phyloP scores from a whole-genome alignment of 2,329 filamentous ascomycete genomes.

The Botryosphaeria dothidea region DNA sequence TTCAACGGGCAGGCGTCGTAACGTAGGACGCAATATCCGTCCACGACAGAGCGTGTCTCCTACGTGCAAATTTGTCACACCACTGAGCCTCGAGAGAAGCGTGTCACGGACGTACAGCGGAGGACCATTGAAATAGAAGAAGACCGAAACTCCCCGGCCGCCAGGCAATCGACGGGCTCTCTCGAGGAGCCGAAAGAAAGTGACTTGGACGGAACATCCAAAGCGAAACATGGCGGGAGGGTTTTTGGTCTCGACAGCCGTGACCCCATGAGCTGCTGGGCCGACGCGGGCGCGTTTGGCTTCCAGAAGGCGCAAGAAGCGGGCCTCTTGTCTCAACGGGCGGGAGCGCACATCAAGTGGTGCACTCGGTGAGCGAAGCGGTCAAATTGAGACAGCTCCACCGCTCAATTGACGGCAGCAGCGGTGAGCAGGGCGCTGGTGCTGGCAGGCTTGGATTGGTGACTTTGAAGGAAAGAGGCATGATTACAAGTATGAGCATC shows the following conservation, averaged over 20 bases:
- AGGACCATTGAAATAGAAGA: neutral
- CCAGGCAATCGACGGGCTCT: neutral
- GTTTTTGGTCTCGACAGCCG: neutral
- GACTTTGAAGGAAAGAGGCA: conserved; percentile 15
- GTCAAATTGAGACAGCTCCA: conserved; percentile 11
- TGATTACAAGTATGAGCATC: conserved; percentile 19
- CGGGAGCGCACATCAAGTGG: conserved; percentile 4
- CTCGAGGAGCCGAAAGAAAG: neutral
- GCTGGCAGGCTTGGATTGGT: conserved; percentile 11
- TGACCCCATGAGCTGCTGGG: neutral
- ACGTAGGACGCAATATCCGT: neutral
- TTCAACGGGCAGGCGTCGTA: neutral
- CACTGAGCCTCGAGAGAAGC: neutral
- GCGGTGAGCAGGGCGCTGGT: conserved; percentile 2
- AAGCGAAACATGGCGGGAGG: neutral
- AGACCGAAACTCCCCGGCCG: neutral
- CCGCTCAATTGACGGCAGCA: neutral
- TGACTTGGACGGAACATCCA: neutral
- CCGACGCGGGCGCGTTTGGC: neutral
- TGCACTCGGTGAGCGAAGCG: conserved; percentile 5
- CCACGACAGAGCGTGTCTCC: neutral
- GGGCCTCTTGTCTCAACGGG: neutral
- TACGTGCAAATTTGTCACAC: neutral
- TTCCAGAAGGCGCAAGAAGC: neutral
- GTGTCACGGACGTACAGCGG: neutral